Evolutionary conservation across 2,329 filamentous ascomycete species (phyloP), one percentile per base, ranked within the genome.

Genomic region (Penicillium sp.): DNA sequence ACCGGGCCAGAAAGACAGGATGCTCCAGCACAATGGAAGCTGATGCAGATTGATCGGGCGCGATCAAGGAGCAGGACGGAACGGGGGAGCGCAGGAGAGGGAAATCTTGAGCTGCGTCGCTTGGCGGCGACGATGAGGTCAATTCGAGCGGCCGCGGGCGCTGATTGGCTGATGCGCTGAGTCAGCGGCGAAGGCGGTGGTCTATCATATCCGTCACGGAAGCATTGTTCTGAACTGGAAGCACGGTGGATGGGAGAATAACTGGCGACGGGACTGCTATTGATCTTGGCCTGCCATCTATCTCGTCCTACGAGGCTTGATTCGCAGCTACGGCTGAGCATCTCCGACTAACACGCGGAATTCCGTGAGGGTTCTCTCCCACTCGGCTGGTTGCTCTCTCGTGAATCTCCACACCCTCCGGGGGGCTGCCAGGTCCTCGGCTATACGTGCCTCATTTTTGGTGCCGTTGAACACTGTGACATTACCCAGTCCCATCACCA

Each of bases 391-490:
- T 15, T 76, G 63, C 2, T 64, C 60, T 33, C 67, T 62, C 0
- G 72, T 71, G 54, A 72, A 73, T n/a, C 57, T 44, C 34, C 63
- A 59, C 17, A 75, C 61, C 28, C 49, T 59, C 17, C 57, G 51
- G 11, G 77, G 53, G 0, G 71, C 72, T 7, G 65, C 62, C 36
- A 79, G 54, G 58, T 81, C 77, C n/a, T 65, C 65, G 29, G 51
- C 58, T 78, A 81, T 81, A 27, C 71, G 70, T 39, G 59, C 59
- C 30, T 55, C 49, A 39, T 73, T 75, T 15, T 70, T 80, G 3
- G 77, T 82, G 2, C 79, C 79, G 57, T 81, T 77, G 45, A 82
- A 57, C 3, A 80, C 61, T 0, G 69, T 66, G 2, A 76, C 60
- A 27, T 72, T 64, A 1, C 69, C 72, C 18, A 80, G 56, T 1